Evolutionary conservation across 176 grass and related monocot genomes (phyloP), one percentile per base, ranked within the genome.

Genomic region (Cenchrus purpureus): DNA sequence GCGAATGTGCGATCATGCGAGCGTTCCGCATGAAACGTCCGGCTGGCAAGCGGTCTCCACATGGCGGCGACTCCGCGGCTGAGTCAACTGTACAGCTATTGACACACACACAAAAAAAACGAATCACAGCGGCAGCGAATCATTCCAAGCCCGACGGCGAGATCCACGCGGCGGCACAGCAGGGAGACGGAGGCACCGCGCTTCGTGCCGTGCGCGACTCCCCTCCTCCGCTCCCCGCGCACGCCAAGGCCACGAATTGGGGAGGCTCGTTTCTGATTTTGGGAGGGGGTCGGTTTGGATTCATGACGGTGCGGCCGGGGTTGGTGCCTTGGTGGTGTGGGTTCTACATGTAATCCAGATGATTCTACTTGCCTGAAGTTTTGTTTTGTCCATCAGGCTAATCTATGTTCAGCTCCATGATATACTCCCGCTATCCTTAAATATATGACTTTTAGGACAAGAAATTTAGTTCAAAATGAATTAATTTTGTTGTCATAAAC

Each of bases 251-350:
- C 71, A 15, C 20, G 78, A 66, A 55, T 72, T 34, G 73, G 65
- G 15, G 42, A 46, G 46, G 13, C 25, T 37, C 37, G 80, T 6
- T n/a, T 12, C 54, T 37, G 50, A 49, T 42, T 7, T 50, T 17
- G 13, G 86, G 37, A 40, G 72, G 34, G 54, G 52, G 11, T 13
- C 29, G 40, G 10, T 32, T 79, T 31, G 14, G 0, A 68, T 70
- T 31, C 67, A 94, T 94, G 92, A 83, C 86, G 84, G 85, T 90
- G 78, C 82, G 87, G 55, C 76, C 88, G 54, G 75, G 73, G 74
- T 25, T 25, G 25, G 25, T 25, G 25, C 25, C 25, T 96, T 83
- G 91, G 97, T 92, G 86, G 86, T 86, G 88, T 71, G 86, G 79
- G 97, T 96, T 25, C 25, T 25, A 25, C 25, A 25, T 25, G 25